Evolutionary conservation across 2,329 filamentous ascomycete genomes (phyloP), one percentile per base, ranked within the genome.

Genomic region (Aureobasidium sp.): DNA sequence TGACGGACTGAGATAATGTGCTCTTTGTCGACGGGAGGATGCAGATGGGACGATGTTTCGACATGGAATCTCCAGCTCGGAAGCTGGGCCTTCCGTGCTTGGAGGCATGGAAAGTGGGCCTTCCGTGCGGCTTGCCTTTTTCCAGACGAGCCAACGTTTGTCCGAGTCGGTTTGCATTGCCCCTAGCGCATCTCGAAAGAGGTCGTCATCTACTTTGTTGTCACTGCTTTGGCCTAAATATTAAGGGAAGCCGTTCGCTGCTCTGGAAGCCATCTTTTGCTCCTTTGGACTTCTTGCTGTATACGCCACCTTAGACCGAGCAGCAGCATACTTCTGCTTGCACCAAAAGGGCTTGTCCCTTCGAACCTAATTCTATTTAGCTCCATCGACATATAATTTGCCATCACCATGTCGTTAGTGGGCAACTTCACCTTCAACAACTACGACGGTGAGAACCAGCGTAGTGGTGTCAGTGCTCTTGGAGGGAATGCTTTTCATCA

Each of bases 341-440:
- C 45, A 29, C n/a, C 22, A 35, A 12, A 24, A 30, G 45, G 45
- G 34, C 34, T 49, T 22, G 45, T 30, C 45, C 45, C 45, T 38
- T 29, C 19, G 17, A 49, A 11, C 22, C 21, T 37, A 17, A 37
- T n/a, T 17, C 44, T 16, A 39, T 6, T 30, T 19, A 32, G 22
- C 16, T 16, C 19, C 21, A n/a, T 17, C 45, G 34, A 49, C 45
- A 29, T 21, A 49, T 16, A 29, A 29, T 16, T 22, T 38, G n/a
- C 27, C 38, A 14, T 24, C 30, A 47, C n/a, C 57, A 74, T 74
- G 71, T 70, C 68, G 56, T 61, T 72, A 57, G 68, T 70, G 49
- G 70, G 70, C 60, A 72, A 71, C 60, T 70, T 73, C 55, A 62
- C 64, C 41, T 68, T 70, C 49, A 58, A 60, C 60, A 73, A 71